Percentiles rank a stretch among this genome's conserved stretches.
phyloP scores from a whole-genome alignment of 257 asterid species.

The Thymus quinquecostatus region DNA sequence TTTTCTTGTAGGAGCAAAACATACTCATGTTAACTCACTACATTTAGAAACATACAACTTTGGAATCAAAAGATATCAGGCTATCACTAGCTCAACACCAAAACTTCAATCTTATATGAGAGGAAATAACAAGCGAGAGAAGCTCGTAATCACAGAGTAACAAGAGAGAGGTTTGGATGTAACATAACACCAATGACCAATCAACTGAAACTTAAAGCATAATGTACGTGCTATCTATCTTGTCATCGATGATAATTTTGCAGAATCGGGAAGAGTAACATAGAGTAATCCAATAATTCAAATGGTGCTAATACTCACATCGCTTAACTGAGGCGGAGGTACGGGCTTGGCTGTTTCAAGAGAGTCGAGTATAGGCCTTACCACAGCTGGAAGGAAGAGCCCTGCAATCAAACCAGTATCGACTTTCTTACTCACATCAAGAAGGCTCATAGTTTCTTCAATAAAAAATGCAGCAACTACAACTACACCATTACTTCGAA shows the following conservation, averaged over 20 bases:
- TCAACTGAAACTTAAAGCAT: neutral
- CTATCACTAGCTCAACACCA: neutral
- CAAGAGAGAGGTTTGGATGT: neutral
- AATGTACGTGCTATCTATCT: neutral
- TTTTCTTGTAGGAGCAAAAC: neutral
- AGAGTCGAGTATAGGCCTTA: conserved; percentile 92
- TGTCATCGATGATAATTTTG: neutral
- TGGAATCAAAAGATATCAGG: neutral
- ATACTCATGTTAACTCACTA: too few relatives aligned
- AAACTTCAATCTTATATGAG: neutral
- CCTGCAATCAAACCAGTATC: conserved; percentile 51
- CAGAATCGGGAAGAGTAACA: neutral
- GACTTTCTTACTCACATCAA: conserved; percentile 20
- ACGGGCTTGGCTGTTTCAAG: conserved; percentile 76
- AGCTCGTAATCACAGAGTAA: neutral
- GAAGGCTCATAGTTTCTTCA: conserved; percentile 1
- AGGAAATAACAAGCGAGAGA: neutral
- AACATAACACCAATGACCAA: neutral
- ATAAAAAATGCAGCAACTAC: neutral
- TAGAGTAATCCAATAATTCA: neutral
- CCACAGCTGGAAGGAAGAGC: conserved; percentile 93
- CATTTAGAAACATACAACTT: too few relatives aligned
- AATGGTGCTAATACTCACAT: conserved; percentile 54
- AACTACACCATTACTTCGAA: conserved; percentile 7
- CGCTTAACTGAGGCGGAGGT: conserved; percentile 69